Evolutionary conservation across 2,329 filamentous ascomycete species (phyloP).

Genomic region (Monosporascus sp.): DNA sequence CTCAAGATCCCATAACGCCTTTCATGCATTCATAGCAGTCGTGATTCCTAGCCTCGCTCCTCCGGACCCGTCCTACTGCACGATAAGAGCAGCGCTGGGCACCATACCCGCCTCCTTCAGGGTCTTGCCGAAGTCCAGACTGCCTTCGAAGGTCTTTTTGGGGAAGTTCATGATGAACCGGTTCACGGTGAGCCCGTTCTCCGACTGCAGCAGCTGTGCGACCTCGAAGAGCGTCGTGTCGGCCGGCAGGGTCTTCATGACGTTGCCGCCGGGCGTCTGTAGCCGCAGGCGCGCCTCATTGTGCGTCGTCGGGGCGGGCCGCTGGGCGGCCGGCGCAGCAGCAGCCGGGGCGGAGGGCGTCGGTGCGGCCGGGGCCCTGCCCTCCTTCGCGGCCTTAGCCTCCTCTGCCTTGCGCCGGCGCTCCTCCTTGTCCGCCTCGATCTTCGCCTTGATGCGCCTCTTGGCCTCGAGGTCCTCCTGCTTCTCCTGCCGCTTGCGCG

Average conservation of each 20-base stretch:
- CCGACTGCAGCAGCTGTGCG: slow-evolving; percentile 65
- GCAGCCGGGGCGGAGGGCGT: slow-evolving; percentile 25
- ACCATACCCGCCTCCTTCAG: slow-evolving; percentile 87
- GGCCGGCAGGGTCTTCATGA: slow-evolving; percentile 82
- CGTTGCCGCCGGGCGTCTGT: slow-evolving; percentile 68
- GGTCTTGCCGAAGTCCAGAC: slow-evolving; percentile 77
- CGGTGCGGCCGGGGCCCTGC: slow-evolving; percentile 46
- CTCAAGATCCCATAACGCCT: slow-evolving; percentile 10
- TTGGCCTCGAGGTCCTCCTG: slow-evolving; percentile 78
- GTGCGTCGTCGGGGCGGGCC: slow-evolving; percentile 63
- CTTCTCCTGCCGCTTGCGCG: slow-evolving; percentile 83
- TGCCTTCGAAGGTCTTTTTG: slow-evolving; percentile 67
- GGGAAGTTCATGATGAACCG: slow-evolving; percentile 87
- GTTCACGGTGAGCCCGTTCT: slow-evolving; percentile 63
- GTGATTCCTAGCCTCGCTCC: background rate
- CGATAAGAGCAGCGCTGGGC: slow-evolving; percentile 83
- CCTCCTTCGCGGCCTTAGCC: slow-evolving; percentile 81
- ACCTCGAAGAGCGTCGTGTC: slow-evolving; percentile 93
- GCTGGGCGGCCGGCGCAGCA: slow-evolving; percentile 39
- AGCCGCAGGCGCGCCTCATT: slow-evolving; percentile 77
- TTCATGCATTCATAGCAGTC: slow-evolving; percentile 13
- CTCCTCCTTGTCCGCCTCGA: slow-evolving; percentile 90
- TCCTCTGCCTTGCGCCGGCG: slow-evolving; percentile 78
- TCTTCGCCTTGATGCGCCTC: slow-evolving; percentile 85
- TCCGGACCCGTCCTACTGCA: slow-evolving; percentile 42